Conservation (phyloP, 139 green algal species). For the Raphidocelis subcapitata region DNA sequence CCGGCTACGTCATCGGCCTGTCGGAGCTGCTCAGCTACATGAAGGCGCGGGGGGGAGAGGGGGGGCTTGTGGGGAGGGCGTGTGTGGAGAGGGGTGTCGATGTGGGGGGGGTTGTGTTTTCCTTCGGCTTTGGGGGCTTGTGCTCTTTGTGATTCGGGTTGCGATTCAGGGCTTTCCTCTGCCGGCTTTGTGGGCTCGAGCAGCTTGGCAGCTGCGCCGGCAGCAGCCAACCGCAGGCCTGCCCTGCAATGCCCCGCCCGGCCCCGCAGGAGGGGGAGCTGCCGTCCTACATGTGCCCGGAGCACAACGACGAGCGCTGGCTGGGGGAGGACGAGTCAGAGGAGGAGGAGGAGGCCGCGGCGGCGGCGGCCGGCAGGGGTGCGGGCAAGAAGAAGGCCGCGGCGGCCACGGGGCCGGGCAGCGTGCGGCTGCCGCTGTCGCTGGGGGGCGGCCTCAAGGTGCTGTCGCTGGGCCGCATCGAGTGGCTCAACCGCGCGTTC, state of each 20-base stretch:
- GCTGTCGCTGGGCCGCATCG: constrained; percentile 56
- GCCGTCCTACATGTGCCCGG: constrained; percentile 51
- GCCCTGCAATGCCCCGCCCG: too few species aligned
- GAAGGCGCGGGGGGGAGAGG: constrained; percentile 1
- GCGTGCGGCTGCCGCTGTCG: too few species aligned
- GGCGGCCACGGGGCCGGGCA: too few species aligned
- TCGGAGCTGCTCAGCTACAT: constrained; percentile 17
- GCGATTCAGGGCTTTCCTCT: too few species aligned
- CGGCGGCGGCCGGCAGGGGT: not conserved
- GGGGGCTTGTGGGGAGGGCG: too few species aligned
- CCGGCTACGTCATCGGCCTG: constrained; percentile 2
- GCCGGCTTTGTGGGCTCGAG: too few species aligned
- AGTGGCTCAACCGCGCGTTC: constrained; percentile 66
- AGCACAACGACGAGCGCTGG: constrained; percentile 56
- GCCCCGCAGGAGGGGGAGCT: constrained; percentile 30
- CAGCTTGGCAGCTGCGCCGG: too few species aligned
- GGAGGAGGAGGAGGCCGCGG: constrained; percentile 5
- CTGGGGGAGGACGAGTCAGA: constrained; percentile 12
- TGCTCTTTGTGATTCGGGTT: too few species aligned
- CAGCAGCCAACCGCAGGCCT: too few species aligned
- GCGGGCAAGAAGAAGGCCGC: not conserved
- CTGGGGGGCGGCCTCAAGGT: constrained; percentile 18
- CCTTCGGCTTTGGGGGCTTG: too few species aligned
- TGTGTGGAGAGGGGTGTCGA: too few species aligned
- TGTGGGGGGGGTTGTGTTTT: too few species aligned